Evolutionary conservation across 2,329 filamentous ascomycete species (phyloP), one percentile per base, ranked within the genome.

Genomic region (Ceratocystis ficicola): DNA sequence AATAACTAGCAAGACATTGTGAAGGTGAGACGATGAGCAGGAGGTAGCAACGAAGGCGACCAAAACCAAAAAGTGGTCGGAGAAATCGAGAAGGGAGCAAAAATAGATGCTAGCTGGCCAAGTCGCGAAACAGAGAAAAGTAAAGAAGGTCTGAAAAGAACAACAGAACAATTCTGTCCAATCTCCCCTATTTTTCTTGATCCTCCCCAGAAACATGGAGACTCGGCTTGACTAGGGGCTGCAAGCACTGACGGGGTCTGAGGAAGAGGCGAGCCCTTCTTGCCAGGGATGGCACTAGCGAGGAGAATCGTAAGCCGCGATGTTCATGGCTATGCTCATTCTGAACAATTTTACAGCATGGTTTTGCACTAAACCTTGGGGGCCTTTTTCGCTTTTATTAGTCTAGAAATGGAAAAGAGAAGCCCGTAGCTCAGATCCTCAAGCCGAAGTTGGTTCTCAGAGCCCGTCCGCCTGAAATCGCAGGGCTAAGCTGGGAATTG

Each of bases 61-160:
- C 10, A 20, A 20, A 17, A 17, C 17, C 3, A 22, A 57, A 28
- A 57, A 17, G 4, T 17, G 25, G 28, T 57, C 15, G 52, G 28
- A 57, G 52, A 57, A 57, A 57, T 57, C 10, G 17, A 57, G 25
- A 57, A 17, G 20, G n/a, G 25, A 57, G 48, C 48, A 57, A 57
- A 57, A 57, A 57, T 57, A 57, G 52, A 57, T 32, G 52, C 52
- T 57, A 57, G 52, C 52, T 57, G 52, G 52, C 52, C 52, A 57
- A 30, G 52, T 57, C 52, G 15, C 52, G 52, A 57, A 57, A 57
- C 52, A 57, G 52, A 57, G 52, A 32, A 57, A 57, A 57, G 52
- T 30, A 57, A 57, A 57, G 52, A 57, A 57, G 52, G 52, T 32
- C 52, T 57, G 52, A 57, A 57, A 57, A 32, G 52, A 57, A 57